Base-by-base conservation (phyloP, 176 grass and related monocot genomes). In the Poa pratensis region DNA sequence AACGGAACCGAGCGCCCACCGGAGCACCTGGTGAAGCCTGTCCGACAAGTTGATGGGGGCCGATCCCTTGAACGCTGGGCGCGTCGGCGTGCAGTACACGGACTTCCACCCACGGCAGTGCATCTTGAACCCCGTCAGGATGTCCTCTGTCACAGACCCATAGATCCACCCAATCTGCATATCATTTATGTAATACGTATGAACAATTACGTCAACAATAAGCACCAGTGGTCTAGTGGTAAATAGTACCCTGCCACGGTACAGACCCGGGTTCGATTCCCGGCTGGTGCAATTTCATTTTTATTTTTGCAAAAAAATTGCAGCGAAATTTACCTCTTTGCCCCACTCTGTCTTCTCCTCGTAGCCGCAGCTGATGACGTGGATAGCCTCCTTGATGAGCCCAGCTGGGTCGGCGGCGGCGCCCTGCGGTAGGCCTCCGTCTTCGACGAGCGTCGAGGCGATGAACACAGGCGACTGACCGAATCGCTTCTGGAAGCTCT, bases 331-430 rank as follows among this genome's bases (percentile, higher is more conserved):
- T 80, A 97, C 96, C 93, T 98, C 96, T 13, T 98, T 98, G 1
- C 96, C 96, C 96, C 96, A 95, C 79, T 98, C 96, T 1, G 96
- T 98, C 57, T 92, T 98, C 84, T 98, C 96, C 70, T 98, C 96
- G 49, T 98, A 95, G 2, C 96, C 96, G 9, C 89, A 92, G 87
- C 93, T 92, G 88, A 98, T 98, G 73, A 98, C 93, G 86, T 98
- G 96, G 80, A 98, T 95, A 61, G 96, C 96, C 65, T 95, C 96
- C 81, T 94, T 98, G 83, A 95, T 82, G 14, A 98, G 96, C 17
- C 60, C 78, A 3, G 89, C 83, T 2, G 91, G 78, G 81, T 95
- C 92, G 1, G 88, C 75, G 17, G 87, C 85, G 42, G 87, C 85
- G 62, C 91, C 91, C 62, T 89, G 80, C 11, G 96, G 96, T 26